phyloP scores from a whole-genome alignment of 1,139 yeast genomes.

The Lodderomyces jiufengensis region DNA sequence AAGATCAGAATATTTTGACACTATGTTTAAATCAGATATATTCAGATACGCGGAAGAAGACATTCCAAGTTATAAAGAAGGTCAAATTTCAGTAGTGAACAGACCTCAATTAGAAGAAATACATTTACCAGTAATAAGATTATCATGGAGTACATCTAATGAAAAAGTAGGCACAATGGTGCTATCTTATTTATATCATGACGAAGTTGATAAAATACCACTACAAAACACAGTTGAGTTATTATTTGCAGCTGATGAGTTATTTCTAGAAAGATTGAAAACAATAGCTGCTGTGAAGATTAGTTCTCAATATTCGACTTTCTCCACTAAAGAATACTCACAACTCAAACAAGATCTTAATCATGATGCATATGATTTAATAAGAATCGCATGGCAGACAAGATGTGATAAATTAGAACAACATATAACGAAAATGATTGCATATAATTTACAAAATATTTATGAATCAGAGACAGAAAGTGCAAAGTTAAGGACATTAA shows the following conservation, averaged over 20 bases:
- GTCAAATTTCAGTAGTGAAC: conserved; percentile 18
- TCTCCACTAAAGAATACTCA: conserved; percentile 20
- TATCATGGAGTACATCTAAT: conserved; percentile 24
- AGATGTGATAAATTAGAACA: conserved; percentile 64
- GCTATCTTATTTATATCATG: conserved; percentile 58
- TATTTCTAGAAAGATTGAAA: conserved; percentile 61
- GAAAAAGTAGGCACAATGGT: conserved; percentile 49
- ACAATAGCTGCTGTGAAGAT: conserved; percentile 61
- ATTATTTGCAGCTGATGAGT: conserved; percentile 56
- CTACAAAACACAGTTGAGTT: conserved; percentile 50
- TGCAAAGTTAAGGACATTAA: conserved; percentile 18
- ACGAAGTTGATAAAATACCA: conserved; percentile 49
- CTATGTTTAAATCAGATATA: conserved; percentile 56
- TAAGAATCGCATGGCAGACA: conserved; percentile 67
- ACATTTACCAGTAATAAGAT: conserved; percentile 29
- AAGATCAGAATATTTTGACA: conserved; percentile 61
- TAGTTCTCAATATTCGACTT: conserved; percentile 34
- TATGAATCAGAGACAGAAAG: conserved; percentile 27
- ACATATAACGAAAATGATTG: conserved; percentile 56
- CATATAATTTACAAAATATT: conserved; percentile 44
- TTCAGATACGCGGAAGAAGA: conserved; percentile 21
- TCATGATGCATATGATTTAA: conserved; percentile 50
- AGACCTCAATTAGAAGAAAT: conserved; percentile 18
- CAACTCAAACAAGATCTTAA: conserved; percentile 21
- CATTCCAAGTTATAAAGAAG: conserved; percentile 16